A percentile compares a stretch with the other conserved stretches of the same genome.
Evolutionary conservation across 768 basidiomycete species (phyloP).

Genomic region (Pleurotus eryngii): DNA sequence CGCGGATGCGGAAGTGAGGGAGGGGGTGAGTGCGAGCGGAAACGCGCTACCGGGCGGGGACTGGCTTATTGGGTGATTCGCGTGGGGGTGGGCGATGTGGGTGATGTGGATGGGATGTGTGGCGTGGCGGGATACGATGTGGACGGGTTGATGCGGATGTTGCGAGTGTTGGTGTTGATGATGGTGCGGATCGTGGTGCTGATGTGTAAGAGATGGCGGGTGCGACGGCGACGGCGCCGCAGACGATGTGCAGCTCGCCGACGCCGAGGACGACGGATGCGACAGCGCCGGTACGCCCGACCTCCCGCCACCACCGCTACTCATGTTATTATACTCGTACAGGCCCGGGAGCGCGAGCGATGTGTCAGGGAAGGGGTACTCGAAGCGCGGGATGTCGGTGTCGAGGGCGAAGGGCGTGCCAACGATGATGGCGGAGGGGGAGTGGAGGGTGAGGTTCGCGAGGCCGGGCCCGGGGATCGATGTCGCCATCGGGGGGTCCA

Average conservation of each 20-base stretch:
- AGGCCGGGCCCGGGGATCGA: not conserved
- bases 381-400: slow-evolving; percentile 23
- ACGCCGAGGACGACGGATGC: not conserved
- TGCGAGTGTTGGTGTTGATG: too few relatives aligned
- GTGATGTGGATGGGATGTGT: not conserved
- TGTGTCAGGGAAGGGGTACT: slow-evolving; percentile 29
- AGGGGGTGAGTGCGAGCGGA: too few relatives aligned
- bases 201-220: too few relatives aligned
- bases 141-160: too few relatives aligned
- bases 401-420: slow-evolving; percentile 32
- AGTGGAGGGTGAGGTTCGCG: slow-evolving; percentile 16
- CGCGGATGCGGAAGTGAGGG: too few relatives aligned
- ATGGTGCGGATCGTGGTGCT: too few relatives aligned
- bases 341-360: not conserved
- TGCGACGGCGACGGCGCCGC: too few relatives aligned
- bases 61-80: too few relatives aligned
- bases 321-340: too few relatives aligned
- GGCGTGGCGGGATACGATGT: too few relatives aligned
- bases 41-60: too few relatives aligned
- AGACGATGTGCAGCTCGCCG: too few relatives aligned
- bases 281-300: not conserved
- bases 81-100: not conserved
- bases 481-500: not conserved
- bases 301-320: not conserved
- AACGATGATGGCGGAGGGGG: slow-evolving; percentile 26